A percentile compares a stretch with the other conserved stretches of the same genome.
Conservation (phyloP, 257 asterid genomes). For the Primulina tabacum region DNA sequence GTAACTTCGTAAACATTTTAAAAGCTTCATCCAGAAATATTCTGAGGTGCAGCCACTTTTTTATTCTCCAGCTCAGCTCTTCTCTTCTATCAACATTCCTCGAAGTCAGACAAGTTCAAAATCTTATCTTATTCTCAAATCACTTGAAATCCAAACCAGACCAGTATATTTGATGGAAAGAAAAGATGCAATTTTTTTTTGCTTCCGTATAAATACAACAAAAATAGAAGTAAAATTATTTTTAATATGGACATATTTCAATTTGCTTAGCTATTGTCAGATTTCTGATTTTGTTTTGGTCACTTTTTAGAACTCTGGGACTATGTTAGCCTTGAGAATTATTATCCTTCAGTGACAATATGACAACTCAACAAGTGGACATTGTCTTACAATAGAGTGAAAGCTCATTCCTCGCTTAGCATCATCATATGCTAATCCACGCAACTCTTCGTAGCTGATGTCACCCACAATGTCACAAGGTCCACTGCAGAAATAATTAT, state of each 20-base stretch:
- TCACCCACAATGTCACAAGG: conserved; percentile 90
- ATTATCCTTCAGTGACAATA: conserved; percentile 6
- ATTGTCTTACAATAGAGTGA: conserved; percentile 66
- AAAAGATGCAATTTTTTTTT: neutral
- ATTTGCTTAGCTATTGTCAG: neutral
- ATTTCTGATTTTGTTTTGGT: neutral
- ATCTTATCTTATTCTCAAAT: neutral
- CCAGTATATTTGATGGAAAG: neutral
- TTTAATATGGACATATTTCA: neutral
- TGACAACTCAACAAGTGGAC: conserved; percentile 18
- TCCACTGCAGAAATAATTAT: conserved; percentile 48
- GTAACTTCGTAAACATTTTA: no score
- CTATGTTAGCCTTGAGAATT: neutral
- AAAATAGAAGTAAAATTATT: neutral
- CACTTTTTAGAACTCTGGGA: conserved; percentile 1
- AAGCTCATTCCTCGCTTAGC: conserved; percentile 66
- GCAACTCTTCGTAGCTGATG: conserved; percentile 83
- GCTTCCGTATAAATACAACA: conserved; percentile 4
- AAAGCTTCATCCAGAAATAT: neutral
- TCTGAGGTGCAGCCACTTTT: neutral
- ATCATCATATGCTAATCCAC: conserved; percentile 81
- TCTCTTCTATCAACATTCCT: neutral
- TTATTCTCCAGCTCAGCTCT: neutral
- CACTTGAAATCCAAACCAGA: conserved; percentile 10
- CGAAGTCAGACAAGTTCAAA: neutral